Conservation (phyloP, 257 asterid species). For the Nicotiana tabacum region DNA sequence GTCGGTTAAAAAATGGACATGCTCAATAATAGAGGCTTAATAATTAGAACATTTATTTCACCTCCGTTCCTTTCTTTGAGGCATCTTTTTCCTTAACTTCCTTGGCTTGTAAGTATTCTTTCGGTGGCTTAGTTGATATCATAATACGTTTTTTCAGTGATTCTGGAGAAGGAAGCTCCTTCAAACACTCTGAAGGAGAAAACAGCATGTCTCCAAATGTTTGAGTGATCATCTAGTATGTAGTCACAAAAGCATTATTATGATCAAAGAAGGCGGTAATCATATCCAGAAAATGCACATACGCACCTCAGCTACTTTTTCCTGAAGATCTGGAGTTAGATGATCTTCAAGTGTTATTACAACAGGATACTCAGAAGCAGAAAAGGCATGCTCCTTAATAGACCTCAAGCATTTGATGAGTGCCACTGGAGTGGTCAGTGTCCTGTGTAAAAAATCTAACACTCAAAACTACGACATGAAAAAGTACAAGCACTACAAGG, state of each 20-base stretch:
- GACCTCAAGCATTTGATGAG: constrained; percentile 75
- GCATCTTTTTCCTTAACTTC: constrained; percentile 26
- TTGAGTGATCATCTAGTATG: constrained; percentile 65
- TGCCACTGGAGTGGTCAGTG: constrained; percentile 65
- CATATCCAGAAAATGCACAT: constrained; percentile 3
- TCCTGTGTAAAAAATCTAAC: constrained; percentile 34
- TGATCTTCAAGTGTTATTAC: constrained; percentile 79
- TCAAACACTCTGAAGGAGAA: constrained; percentile 38
- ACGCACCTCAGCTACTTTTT: constrained; percentile 65
- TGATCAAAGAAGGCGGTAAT: neutral
- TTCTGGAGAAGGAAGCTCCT: constrained; percentile 68
- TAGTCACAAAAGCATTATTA: constrained; percentile 13
- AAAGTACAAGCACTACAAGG: neutral
- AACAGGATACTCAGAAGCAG: constrained; percentile 65
- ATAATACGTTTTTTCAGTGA: constrained; percentile 44
- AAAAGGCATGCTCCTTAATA: constrained; percentile 64
- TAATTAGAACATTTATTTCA: constrained; percentile 11
- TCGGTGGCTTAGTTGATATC: constrained; percentile 80
- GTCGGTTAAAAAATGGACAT: neutral
- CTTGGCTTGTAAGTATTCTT: constrained; percentile 45
- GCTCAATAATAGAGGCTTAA: neutral
- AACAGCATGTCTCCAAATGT: constrained; percentile 68
- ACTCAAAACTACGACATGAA: neutral
- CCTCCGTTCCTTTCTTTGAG: constrained; percentile 34
- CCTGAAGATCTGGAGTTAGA: constrained; percentile 67